These are phyloP conservation scores for Incumbomyces lentus DNA, from an alignment of 2,329 filamentous ascomycete species.

Conservation along the genomic window DNA sequence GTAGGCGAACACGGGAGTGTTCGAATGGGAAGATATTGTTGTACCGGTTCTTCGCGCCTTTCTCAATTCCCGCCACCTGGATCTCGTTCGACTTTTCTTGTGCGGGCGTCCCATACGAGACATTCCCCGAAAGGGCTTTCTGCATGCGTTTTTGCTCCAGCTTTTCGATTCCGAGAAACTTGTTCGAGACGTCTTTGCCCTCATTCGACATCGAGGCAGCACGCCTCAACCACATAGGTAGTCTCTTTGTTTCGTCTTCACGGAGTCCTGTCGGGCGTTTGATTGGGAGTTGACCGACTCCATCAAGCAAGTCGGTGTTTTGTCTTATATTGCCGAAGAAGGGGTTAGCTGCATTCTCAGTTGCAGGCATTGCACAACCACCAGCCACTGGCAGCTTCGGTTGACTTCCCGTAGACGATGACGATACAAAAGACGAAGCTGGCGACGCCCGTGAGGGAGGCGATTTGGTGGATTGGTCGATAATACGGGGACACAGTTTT, in stretches of 20 bases:
- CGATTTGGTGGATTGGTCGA: slow-evolving; percentile 43
- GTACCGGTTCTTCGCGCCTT: slow-evolving; percentile 90
- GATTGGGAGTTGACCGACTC: slow-evolving; percentile 69
- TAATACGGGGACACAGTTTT: slow-evolving; percentile 51
- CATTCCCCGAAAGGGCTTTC: slow-evolving; percentile 56
- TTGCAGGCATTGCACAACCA: slow-evolving; percentile 68
- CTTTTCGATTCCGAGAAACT: slow-evolving; percentile 74
- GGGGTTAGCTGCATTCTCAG: slow-evolving; percentile 62
- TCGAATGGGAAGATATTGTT: slow-evolving; percentile 97
- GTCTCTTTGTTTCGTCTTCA: slow-evolving; percentile 35
- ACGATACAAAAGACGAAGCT: slow-evolving; percentile 45
- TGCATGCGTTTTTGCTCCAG: slow-evolving; percentile 89
- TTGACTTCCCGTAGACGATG: slow-evolving; percentile 41
- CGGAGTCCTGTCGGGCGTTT: slow-evolving; percentile 47
- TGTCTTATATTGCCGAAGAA: slow-evolving; percentile 96
- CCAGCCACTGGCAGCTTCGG: slow-evolving; percentile 70
- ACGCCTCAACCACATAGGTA: slow-evolving; percentile 69
- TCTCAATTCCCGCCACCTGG: slow-evolving; percentile 83
- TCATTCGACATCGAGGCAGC: slow-evolving; percentile 58
- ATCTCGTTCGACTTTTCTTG: slow-evolving; percentile 40
- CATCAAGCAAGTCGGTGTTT: slow-evolving; percentile 88
- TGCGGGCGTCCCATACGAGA: slow-evolving; percentile 42
- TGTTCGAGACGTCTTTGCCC: slow-evolving; percentile 70
- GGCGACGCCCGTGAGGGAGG: slow-evolving; percentile 24
- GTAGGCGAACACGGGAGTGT: slow-evolving; percentile 74